phyloP scores from a whole-genome alignment of 345 rosid species.

The Gossypium thurberi region DNA sequence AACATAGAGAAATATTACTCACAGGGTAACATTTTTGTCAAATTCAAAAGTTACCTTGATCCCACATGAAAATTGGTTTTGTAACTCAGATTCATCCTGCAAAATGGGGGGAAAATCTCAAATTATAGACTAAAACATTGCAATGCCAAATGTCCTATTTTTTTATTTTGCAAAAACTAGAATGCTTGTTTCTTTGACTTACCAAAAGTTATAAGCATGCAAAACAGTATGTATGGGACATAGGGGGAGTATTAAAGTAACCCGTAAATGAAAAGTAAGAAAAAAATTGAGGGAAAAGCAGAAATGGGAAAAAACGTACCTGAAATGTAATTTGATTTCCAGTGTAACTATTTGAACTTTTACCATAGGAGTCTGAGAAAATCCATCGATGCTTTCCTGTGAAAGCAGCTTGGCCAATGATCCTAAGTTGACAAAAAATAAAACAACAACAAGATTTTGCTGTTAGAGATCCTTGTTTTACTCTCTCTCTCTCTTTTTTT shows the following conservation, averaged over 20 bases:
- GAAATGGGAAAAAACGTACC: constrained; percentile 21
- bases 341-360: constrained; percentile 10
- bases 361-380: constrained; percentile 36
- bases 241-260: background rate
- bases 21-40: background rate
- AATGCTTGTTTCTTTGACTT: background rate
- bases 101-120: background rate
- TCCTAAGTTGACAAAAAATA: constrained; percentile 21
- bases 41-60: constrained; percentile 34
- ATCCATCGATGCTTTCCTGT: constrained; percentile 69
- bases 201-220: too few species aligned
- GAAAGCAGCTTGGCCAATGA: constrained; percentile 59
- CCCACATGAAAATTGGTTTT: constrained; percentile 37
- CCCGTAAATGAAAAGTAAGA: background rate
- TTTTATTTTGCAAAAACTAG: background rate
- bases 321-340: constrained; percentile 20
- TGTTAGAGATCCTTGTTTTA: background rate
- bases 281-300: background rate
- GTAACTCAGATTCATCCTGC: constrained; percentile 38
- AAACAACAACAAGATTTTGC: background rate
- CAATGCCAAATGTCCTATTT: too few species aligned
- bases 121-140: background rate
- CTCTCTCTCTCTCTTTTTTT: background rate
- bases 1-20: background rate
- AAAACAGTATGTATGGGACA: too few species aligned